These are phyloP conservation scores for Pelargonium citronellum DNA, from an alignment of 441 rosid species.

Conservation along the genomic window DNA sequence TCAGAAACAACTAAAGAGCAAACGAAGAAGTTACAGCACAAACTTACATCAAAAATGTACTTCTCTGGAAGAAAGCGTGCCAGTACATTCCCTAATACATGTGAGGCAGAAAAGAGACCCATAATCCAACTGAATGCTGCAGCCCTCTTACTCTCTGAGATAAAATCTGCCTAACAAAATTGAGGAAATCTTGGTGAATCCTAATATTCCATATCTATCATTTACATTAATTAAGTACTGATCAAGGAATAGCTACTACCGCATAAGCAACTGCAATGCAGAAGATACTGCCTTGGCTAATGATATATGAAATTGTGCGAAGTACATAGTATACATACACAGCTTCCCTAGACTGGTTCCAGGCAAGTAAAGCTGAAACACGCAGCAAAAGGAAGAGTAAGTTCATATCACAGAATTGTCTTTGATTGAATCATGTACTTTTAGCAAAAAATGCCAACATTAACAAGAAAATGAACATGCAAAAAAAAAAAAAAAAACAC, in stretches of 20 bases:
- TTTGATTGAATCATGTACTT: conserved; percentile 3
- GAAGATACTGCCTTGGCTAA: conserved; percentile 61
- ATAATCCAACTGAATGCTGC: conserved; percentile 54
- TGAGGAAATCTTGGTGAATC: conserved; percentile 16
- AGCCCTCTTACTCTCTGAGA: conserved; percentile 36
- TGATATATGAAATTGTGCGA: conserved; percentile 47
- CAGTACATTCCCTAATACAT: conserved; percentile 44
- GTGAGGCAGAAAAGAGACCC: conserved; percentile 48
- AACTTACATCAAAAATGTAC: conserved; percentile 41
- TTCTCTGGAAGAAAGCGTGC: conserved; percentile 48
- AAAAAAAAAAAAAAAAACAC: neutral
- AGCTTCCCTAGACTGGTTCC: conserved; percentile 33
- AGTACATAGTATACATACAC: conserved; percentile 53
- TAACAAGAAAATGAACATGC: neutral
- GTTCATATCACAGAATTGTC: neutral
- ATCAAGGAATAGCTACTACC: conserved; percentile 28
- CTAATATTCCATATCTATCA: neutral
- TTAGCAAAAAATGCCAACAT: neutral
- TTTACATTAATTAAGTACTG: neutral
- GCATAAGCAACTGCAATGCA: conserved; percentile 56
- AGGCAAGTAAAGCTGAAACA: conserved; percentile 46
- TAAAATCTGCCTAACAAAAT: conserved; percentile 44
- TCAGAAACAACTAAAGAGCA: conserved; percentile 5
- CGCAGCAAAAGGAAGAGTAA: neutral
- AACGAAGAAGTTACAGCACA: neutral